Conservation (phyloP, 805 yeast species). For the Metschnikowia orientalis region DNA sequence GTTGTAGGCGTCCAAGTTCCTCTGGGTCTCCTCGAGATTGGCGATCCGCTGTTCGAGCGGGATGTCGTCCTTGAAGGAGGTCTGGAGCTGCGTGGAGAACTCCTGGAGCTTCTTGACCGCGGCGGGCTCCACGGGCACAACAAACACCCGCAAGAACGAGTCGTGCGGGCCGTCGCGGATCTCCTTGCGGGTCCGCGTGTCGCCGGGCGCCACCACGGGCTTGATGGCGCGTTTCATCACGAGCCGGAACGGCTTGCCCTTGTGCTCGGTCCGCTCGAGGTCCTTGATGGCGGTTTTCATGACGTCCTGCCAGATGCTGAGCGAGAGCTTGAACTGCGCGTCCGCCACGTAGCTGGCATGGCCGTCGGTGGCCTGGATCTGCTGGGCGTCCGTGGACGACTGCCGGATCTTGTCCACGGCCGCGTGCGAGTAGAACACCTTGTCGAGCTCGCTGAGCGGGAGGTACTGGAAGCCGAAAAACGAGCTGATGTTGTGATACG, state of each 20-base stretch:
- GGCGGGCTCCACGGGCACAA: slow-evolving; percentile 24
- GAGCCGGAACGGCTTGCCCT: slow-evolving; percentile 26
- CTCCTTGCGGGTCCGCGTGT: neutral
- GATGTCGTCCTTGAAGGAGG: slow-evolving; percentile 28
- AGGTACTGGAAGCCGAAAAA: slow-evolving; percentile 90
- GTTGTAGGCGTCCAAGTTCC: slow-evolving; percentile 25
- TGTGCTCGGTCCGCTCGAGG: slow-evolving; percentile 15
- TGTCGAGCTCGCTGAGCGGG: slow-evolving; percentile 69
- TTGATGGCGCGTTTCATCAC: slow-evolving; percentile 19
- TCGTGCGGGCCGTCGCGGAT: slow-evolving; percentile 4
- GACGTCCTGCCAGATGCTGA: slow-evolving; percentile 25
- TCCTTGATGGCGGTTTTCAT: slow-evolving; percentile 27
- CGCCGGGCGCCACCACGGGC: neutral
- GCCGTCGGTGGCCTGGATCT: slow-evolving; percentile 9
- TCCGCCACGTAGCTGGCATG: slow-evolving; percentile 16
- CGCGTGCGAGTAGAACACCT: slow-evolving; percentile 25
- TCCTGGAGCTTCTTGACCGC: slow-evolving; percentile 24
- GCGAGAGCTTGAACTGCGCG: slow-evolving; percentile 17
- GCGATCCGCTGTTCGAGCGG: slow-evolving; percentile 20
- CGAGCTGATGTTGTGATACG: slow-evolving; percentile 77
- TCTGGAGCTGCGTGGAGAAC: slow-evolving; percentile 25
- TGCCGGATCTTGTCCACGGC: slow-evolving; percentile 4
- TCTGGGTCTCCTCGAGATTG: slow-evolving; percentile 24
- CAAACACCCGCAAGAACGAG: slow-evolving; percentile 24
- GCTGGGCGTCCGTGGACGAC: slow-evolving; percentile 11